Evolutionary conservation across 2,329 filamentous ascomycete species (phyloP).

Genomic region (Penicillium sp.): DNA sequence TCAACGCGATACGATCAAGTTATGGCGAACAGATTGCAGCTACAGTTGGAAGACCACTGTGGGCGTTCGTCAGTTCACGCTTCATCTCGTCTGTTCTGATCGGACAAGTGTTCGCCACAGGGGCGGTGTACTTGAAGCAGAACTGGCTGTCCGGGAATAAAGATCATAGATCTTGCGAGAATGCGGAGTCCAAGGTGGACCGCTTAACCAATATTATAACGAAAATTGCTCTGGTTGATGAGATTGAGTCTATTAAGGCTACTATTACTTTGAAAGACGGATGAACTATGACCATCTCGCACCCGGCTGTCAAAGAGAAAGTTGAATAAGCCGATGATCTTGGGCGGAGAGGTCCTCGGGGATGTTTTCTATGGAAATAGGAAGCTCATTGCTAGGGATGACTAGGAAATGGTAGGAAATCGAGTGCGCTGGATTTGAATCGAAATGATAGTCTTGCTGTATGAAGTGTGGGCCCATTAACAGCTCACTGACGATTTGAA

Average conservation of each 20-base stretch:
- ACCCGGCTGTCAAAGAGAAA: not conserved
- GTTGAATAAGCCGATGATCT: not conserved
- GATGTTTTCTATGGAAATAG: too few relatives aligned
- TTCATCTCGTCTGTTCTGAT: not conserved
- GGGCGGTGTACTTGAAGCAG: not conserved
- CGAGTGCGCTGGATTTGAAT: too few relatives aligned
- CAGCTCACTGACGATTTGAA: too few relatives aligned
- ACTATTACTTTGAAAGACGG: not conserved
- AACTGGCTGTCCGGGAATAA: not conserved
- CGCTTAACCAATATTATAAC: not conserved
- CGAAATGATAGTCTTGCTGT: too few relatives aligned
- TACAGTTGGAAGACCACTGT: not conserved
- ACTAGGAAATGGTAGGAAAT: too few relatives aligned
- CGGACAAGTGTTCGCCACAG: not conserved
- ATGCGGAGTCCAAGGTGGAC: not conserved
- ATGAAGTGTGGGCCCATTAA: too few relatives aligned
- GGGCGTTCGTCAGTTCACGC: not conserved
- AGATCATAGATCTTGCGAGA: not conserved
- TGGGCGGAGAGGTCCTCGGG: too few relatives aligned
- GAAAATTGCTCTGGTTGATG: not conserved
- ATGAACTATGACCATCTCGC: not conserved
- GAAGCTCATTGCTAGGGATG: too few relatives aligned
- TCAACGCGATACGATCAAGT: not conserved
- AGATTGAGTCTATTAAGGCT: not conserved
- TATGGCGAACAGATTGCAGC: not conserved